Evolutionary conservation across 2,329 filamentous ascomycete species (phyloP).

Genomic region (Ophiostoma perfectum): DNA sequence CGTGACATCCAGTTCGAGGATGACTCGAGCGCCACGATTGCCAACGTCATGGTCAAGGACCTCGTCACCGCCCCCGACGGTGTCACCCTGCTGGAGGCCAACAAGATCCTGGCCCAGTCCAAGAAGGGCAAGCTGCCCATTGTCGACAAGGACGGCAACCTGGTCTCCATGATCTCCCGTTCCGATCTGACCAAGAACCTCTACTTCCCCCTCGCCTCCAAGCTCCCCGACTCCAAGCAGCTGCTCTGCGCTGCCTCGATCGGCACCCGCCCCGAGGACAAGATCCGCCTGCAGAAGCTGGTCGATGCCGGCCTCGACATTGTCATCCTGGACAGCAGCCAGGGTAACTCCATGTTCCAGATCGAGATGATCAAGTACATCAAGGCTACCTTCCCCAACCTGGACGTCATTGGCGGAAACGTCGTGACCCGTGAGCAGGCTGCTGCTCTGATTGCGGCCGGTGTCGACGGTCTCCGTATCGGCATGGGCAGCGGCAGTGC

Average conservation of each 20-base stretch:
- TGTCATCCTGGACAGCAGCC: slow-evolving; percentile 90
- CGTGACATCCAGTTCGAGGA: slow-evolving; percentile 97
- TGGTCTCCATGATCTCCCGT: slow-evolving; percentile 86
- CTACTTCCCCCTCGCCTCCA: slow-evolving; percentile 92
- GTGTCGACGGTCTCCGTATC: slow-evolving; percentile 93
- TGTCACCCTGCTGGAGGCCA: slow-evolving; percentile 80
- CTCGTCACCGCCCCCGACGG: slow-evolving; percentile 82
- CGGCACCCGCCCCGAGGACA: slow-evolving; percentile 91
- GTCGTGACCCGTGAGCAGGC: slow-evolving; percentile 97
- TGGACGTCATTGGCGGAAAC: slow-evolving; percentile 97
- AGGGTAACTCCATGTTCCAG: slow-evolving; percentile 98
- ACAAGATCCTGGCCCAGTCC: slow-evolving; percentile 85
- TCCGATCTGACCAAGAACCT: slow-evolving; percentile 99
- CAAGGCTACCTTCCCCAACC: slow-evolving; percentile 75
- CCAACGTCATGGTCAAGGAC: slow-evolving; percentile 94
- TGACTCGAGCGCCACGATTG: slow-evolving; percentile 64
- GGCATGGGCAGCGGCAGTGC: slow-evolving; percentile 98
- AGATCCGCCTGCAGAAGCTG: slow-evolving; percentile 74
- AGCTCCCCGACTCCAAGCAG: slow-evolving; percentile 95
- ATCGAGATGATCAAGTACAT: slow-evolving; percentile 97
- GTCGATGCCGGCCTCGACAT: slow-evolving; percentile 94
- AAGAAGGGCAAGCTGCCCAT: slow-evolving; percentile 99
- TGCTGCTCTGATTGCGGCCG: slow-evolving; percentile 82
- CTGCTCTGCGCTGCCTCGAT: slow-evolving; percentile 92
- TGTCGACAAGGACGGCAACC: slow-evolving; percentile 74